Evolutionary conservation across 371 early-diverging fungal species (phyloP).

Genomic region (Coemansia sp.): DNA sequence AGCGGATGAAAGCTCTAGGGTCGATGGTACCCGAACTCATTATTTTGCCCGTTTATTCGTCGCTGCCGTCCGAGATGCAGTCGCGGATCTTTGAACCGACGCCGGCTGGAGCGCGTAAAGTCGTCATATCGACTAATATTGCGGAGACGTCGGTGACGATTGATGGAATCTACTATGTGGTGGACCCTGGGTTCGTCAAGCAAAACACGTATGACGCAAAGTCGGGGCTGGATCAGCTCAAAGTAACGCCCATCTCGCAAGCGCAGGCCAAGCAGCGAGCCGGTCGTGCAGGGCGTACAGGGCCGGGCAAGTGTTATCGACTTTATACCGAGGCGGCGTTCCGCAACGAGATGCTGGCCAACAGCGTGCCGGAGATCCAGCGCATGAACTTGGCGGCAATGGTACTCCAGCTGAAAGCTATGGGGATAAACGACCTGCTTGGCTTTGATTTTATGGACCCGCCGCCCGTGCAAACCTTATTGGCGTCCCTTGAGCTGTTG

Average conservation of each 20-base stretch:
- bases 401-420: constrained; percentile 91
- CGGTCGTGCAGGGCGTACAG: constrained; percentile 99
- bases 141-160: constrained; percentile 99
- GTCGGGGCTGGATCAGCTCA: constrained; percentile 91
- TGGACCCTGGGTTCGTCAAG: constrained; percentile 98
- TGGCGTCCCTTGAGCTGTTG: constrained; percentile 91
- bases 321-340: constrained; percentile 96
- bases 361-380: constrained; percentile 97
- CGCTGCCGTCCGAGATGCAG: constrained; percentile 92
- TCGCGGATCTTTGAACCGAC: constrained; percentile 93
- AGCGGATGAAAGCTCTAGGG: constrained; percentile 96
- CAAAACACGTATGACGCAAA: constrained; percentile 95
- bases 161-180: constrained; percentile 96
- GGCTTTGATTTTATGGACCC: constrained; percentile 98
- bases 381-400: constrained; percentile 90
- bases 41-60: constrained; percentile 92
- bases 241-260: constrained; percentile 93
- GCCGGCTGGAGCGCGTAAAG: constrained; percentile 88
- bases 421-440: constrained; percentile 95
- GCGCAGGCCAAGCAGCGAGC: constrained; percentile 94
- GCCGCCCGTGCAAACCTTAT: constrained; percentile 88
- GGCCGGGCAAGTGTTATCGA: constrained; percentile 95
- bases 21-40: constrained; percentile 90
- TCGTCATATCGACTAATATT: constrained; percentile 98
- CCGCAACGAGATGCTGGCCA: constrained; percentile 92